Base-by-base conservation (phyloP, 2,329 filamentous ascomycete genomes). In the Phyllosticta citriasiana region DNA sequence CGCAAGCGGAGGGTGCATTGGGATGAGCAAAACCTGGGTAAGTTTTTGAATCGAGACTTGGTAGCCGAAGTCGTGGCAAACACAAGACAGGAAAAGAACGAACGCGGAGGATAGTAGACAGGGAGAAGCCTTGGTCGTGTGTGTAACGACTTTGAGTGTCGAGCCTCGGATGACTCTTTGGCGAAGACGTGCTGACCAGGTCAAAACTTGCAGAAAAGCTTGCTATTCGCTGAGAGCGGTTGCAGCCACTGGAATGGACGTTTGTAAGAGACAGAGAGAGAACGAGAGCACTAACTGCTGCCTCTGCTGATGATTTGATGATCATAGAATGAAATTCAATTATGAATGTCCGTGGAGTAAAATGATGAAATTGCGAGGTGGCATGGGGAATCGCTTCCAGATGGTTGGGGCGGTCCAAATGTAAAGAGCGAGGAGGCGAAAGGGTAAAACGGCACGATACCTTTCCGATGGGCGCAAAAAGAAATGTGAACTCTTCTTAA, bases 1-100 rank as follows among this genome's bases (percentile, higher is more conserved):
- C 24, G n/a, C 57, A 62, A 52, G 63, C 53, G 3, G 60, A 59
- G 30, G 22, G 40, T 47, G n/a, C 40, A 47, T 7, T 47, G 40
- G 40, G 40, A 47, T 7, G 40, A 47, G 40, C 40, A 7, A 7
- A 47, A 47, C 40, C 40, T 47, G 14, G 40, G 40, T 47, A n/a
- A 47, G 40, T n/a, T 30, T 30, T 30, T 30, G 27, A 8, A 30
- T 30, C 27, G 27, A 30, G 27, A 8, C 27, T 30, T 30, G 27
- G 27, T 30, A 22, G 27, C 27, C 27, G 27, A 30, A 6, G 27
- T 30, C 27, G 27, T 30, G 27, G 27, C 27, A 30, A 6, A 7
- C 27, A 30, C 27, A 6, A 30, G 9, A 8, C 27, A 30, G 27
- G 9, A 30, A 30, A 30, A 30, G 27, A 30, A 22, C 19, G 19